Percentiles rank a stretch among this genome's conserved stretches.
These are phyloP conservation scores for Coccomyxa subellipsoidea DNA, from an alignment of 163 green algal species.

Conservation along the genomic window DNA sequence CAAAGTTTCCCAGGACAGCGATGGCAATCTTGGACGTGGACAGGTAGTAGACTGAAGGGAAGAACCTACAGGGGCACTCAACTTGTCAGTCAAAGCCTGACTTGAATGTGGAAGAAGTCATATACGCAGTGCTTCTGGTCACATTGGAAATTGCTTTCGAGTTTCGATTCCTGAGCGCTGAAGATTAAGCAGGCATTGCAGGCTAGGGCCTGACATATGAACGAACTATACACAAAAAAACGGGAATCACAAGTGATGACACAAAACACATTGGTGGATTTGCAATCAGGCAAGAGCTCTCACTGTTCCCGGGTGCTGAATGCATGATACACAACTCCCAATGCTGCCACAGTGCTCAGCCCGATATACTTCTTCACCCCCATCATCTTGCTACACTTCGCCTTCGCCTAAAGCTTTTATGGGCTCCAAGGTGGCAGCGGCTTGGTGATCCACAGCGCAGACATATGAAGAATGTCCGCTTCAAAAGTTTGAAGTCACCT, in stretches of 20 bases:
- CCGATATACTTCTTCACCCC: conserved; percentile 55
- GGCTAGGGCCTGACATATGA: too few relatives aligned
- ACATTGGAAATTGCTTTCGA: background rate
- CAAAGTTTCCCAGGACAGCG: conserved; percentile 90
- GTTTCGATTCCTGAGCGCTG: too few relatives aligned
- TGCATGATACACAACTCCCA: conserved; percentile 82
- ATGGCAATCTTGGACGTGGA: conserved; percentile 88
- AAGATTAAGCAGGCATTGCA: too few relatives aligned
- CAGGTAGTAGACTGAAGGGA: conserved; percentile 86
- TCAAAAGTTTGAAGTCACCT: too few relatives aligned
- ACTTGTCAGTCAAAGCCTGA: background rate
- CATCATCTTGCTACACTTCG: conserved; percentile 26
- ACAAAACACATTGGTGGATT: too few relatives aligned
- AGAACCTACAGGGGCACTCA: conserved; percentile 68
- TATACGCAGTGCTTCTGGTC: too few relatives aligned
- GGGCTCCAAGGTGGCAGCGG: too few relatives aligned
- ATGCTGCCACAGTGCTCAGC: conserved; percentile 40
- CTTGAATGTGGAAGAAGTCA: background rate
- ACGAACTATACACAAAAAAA: too few relatives aligned
- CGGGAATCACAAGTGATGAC: too few relatives aligned
- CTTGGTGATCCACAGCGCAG: too few relatives aligned
- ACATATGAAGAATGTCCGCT: too few relatives aligned
- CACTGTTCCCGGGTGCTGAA: conserved; percentile 86
- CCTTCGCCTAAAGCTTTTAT: background rate
- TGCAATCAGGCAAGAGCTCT: conserved; percentile 29